Percentiles rank a stretch among this genome's conserved stretches.
phyloP scores from a whole-genome alignment of 2,329 filamentous ascomycete genomes.

The Arachnomyces sp. region DNA sequence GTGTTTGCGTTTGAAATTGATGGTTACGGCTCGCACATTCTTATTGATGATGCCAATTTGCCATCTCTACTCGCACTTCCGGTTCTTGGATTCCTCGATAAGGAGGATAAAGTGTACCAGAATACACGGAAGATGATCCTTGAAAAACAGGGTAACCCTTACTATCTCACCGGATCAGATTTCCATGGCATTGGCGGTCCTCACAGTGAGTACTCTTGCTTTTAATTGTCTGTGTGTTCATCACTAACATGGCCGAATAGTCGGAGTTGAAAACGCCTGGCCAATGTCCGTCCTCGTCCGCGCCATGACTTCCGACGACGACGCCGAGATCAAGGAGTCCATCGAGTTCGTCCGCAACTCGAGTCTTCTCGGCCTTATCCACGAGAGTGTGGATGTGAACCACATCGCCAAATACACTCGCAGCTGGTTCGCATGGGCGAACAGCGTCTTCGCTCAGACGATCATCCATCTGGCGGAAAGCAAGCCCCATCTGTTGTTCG shows the following conservation, averaged over 20 bases:
- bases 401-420: slow-evolving; percentile 62
- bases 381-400: slow-evolving; percentile 87
- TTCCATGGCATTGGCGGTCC: slow-evolving; percentile 86
- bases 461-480: slow-evolving; percentile 81
- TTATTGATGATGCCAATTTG: slow-evolving; percentile 61
- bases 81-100: slow-evolving; percentile 48
- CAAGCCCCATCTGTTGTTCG: slow-evolving; percentile 83
- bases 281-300: slow-evolving; percentile 92
- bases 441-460: slow-evolving; percentile 88
- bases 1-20: slow-evolving; percentile 60
- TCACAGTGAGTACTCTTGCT: slow-evolving; percentile 41
- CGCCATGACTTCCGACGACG: slow-evolving; percentile 77
- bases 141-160: slow-evolving; percentile 70
- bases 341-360: slow-evolving; percentile 67
- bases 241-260: slow-evolving; percentile 43
- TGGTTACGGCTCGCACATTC: slow-evolving; percentile 52
- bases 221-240: not conserved
- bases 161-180: slow-evolving; percentile 66
- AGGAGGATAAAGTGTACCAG: slow-evolving; percentile 62
- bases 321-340: slow-evolving; percentile 67
- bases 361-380: slow-evolving; percentile 69
- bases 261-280: slow-evolving; percentile 88
- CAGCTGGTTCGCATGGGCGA: slow-evolving; percentile 97
- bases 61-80: slow-evolving; percentile 55
- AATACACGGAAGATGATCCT: slow-evolving; percentile 84